Percentiles rank a stretch among this genome's conserved stretches.
These are phyloP conservation scores for Eugenia klotzschiana DNA, from an alignment of 441 rosid genomes.

Conservation along the genomic window DNA sequence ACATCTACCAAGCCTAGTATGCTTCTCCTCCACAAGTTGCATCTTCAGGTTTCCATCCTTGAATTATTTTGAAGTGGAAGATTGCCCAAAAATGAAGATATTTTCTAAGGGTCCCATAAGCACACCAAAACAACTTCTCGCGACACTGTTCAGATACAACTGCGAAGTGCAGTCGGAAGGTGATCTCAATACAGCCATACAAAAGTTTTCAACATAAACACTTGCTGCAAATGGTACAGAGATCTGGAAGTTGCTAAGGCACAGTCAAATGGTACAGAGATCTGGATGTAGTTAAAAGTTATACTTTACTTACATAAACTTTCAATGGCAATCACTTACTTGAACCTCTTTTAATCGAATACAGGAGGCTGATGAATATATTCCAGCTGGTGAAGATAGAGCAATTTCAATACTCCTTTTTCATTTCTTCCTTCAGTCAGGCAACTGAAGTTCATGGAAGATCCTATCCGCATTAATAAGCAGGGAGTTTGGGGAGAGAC, in stretches of 20 bases:
- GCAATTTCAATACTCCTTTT: too few species aligned
- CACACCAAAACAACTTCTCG: background rate
- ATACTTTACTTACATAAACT: too few species aligned
- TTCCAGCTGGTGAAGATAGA: background rate
- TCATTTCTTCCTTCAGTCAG: too few species aligned
- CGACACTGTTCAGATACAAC: background rate
- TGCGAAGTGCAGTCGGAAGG: background rate
- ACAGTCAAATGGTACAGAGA: background rate
- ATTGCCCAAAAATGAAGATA: background rate
- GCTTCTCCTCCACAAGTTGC: background rate
- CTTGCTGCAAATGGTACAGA: background rate
- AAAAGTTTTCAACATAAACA: background rate
- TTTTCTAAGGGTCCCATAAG: background rate
- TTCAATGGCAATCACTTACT: background rate
- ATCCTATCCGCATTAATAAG: background rate
- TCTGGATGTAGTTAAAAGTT: background rate
- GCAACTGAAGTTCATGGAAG: background rate
- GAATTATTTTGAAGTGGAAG: background rate
- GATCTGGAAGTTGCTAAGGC: background rate
- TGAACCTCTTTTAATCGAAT: background rate
- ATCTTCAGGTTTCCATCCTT: background rate
- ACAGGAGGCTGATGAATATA: background rate
- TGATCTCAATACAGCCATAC: background rate
- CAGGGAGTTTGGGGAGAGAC: background rate
- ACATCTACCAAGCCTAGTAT: rapidly evolving